Evolutionary conservation across 768 basidiomycete species (phyloP), one percentile per base, ranked within the genome.

Genomic region (Lentinula lateritia): DNA sequence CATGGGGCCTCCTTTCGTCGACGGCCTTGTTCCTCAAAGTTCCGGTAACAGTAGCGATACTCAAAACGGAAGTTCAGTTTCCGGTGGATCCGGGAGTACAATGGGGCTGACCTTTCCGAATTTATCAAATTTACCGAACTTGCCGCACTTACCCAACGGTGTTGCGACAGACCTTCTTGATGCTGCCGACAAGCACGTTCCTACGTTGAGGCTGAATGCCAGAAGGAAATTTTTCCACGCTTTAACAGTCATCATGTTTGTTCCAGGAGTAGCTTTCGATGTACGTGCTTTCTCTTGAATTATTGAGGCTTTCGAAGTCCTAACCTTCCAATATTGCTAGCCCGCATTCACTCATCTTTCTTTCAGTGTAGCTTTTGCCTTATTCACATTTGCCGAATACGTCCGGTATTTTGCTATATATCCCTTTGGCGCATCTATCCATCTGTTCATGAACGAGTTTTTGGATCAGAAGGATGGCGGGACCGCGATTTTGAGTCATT

Each of bases 371-470:
- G 96, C 96, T 1, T 98, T 99, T 73, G 89, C 97, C 8, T 73
- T 93, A 65, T 98, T 99, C 78, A 92, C 88, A 23, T 98, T 99
- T 72, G 88, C 92, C 61, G 97, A 99, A 76, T 98, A 98, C 77
- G 85, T 98, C 65, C 92, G 97, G 62, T 99, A 98, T 74, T 99
- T 98, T 74, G 97, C 97, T 41, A 84, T 99, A 53, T 98, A 97
- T 75, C 97, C 97, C 3, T 92, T 98, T 67, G 94, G 95, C 13
- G 95, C 92, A 9, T 79, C 86, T 10, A 86, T 99, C 18, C 97
- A 99, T 74, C 76, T 98, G 60, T 99, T 99, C 74, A 87, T 99
- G 86, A 92, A 90, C 75, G 97, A 99, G 72, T 99, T 99, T 70
- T 78, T 98, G 71, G 97, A 99, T 75, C 83, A 89, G 67, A 92